phyloP scores from a whole-genome alignment of 2,329 filamentous ascomycete genomes.

The Exophiala bonariae region DNA sequence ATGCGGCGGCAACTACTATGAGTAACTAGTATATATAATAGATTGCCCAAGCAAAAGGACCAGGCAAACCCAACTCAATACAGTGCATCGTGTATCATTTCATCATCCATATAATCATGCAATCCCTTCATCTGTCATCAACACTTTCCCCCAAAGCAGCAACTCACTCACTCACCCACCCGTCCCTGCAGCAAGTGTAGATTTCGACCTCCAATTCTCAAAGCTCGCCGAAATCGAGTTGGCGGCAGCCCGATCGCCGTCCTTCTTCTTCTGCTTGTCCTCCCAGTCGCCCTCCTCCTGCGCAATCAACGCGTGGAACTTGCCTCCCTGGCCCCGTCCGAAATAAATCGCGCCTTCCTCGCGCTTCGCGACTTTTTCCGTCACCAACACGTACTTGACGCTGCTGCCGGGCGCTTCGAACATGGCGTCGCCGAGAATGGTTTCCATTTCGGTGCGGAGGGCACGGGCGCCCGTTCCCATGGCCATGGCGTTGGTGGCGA shows the following conservation, averaged over 20 bases:
- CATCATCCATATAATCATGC: no score
- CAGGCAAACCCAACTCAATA: no score
- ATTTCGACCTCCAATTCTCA: constrained; percentile 45
- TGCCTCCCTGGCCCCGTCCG: constrained; percentile 50
- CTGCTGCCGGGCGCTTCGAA: constrained; percentile 70
- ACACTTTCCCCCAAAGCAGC: neutral
- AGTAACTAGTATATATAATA: no score
- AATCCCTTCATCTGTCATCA: no score
- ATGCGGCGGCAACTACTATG: no score
- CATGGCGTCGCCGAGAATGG: constrained; percentile 75
- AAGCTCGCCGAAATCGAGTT: constrained; percentile 34
- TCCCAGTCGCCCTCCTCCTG: constrained; percentile 53
- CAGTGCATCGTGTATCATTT: no score
- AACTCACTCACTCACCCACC: constrained; percentile 22
- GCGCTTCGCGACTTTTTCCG: constrained; percentile 66
- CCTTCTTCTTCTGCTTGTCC: constrained; percentile 37
- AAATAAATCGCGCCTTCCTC: constrained; percentile 57
- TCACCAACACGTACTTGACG: constrained; percentile 72
- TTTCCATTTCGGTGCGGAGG: constrained; percentile 77
- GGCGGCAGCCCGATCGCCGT: constrained; percentile 20
- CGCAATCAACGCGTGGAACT: constrained; percentile 52
- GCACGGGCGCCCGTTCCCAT: constrained; percentile 80
- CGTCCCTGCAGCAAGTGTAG: constrained; percentile 32
- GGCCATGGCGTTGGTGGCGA: constrained; percentile 68
- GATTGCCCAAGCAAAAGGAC: no score